Base-by-base conservation (phyloP, 371 early-diverging fungal genomes). In the Rhizopus delemar region DNA sequence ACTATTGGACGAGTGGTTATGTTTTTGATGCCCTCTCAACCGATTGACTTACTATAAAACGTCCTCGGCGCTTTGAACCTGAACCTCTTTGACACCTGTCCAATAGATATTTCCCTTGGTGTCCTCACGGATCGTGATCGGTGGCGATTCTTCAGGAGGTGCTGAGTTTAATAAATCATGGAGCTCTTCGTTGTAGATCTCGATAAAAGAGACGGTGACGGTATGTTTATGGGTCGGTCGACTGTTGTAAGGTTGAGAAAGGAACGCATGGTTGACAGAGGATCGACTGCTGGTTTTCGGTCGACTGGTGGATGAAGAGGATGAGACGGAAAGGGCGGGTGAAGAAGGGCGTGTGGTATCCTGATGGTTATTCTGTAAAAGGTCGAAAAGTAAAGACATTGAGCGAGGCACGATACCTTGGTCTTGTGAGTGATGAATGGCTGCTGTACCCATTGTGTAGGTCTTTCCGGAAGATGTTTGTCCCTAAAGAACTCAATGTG, bases 121-220 rank as follows among this genome's bases (percentile, higher is more conserved):
- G 76, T 99, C 98, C 73, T 99, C 94, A 38, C 99, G 82, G 60
- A 96, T 93, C 2, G 89, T 85, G 4, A 95, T 80, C 2, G 88
- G 87, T 7, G 86, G 87, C 49, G 84, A 71, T 56, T 80, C 80
- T 6, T 62, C 54, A 12, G 74, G 70, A 29, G 84, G 83, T 35
- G 81, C 80, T 31, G 73, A 64, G 57, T 78, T 77, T 16, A 95
- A 70, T 38, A 97, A 79, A 79, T 96, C 95, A 33, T 87, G 86
- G n/a, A 96, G 75, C 41, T 94, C 93, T 73, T 99, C 99, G 70
- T 99, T 99, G 73, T 99, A 99, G 29, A 99, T 84, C 70, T 99
- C 99, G 32, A 97, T 73, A 74, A 90, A 96, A 36, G 89, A 82
- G 3, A 84, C 80, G 50, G 70, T 78, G 41, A 86, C 74, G 9